Percentiles rank a stretch among this genome's conserved stretches.
phyloP scores from a whole-genome alignment of 2,329 filamentous ascomycete genomes.

The Fusarium hainanense region DNA sequence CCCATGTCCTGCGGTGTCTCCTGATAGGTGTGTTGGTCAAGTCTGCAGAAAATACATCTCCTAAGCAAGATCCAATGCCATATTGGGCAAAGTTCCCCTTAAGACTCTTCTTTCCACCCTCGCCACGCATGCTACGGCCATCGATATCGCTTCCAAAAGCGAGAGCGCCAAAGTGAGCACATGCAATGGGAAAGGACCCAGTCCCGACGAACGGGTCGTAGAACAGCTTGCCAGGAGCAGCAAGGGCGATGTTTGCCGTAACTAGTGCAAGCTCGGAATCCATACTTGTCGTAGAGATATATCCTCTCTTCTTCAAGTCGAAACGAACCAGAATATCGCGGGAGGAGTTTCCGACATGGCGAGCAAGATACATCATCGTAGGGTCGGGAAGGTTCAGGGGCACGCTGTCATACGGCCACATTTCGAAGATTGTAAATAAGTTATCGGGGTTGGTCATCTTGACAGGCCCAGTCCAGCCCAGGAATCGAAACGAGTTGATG shows the following conservation, averaged over 20 bases:
- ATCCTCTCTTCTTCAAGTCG: conserved; percentile 91
- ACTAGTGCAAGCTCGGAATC: conserved; percentile 92
- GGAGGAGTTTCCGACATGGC: conserved; percentile 73
- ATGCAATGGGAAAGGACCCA: conserved; percentile 90
- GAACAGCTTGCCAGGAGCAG: conserved; percentile 83
- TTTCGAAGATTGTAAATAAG: conserved; percentile 84
- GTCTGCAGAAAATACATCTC: conserved; percentile 87
- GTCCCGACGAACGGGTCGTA: conserved; percentile 98
- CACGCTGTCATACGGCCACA: conserved; percentile 72
- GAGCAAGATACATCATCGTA: conserved; percentile 74
- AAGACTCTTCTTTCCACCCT: conserved; percentile 63
- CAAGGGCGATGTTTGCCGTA: conserved; percentile 90
- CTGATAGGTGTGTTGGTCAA: conserved; percentile 86
- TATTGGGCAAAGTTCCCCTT: conserved; percentile 88
- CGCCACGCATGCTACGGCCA: conserved; percentile 85
- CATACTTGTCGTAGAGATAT: conserved; percentile 98
- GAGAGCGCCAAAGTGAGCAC: conserved; percentile 87
- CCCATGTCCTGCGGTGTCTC: conserved; percentile 69
- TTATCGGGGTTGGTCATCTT: conserved; percentile 78
- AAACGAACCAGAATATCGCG: conserved; percentile 77
- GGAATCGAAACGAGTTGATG: conserved; percentile 84
- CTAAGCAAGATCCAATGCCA: conserved; percentile 70
- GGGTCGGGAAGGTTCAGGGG: conserved; percentile 64
- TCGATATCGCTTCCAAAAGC: conserved; percentile 94
- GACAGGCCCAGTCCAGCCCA: conserved; percentile 83